These are phyloP conservation scores for Annona squamosa DNA, from an alignment of 164 flowering plant genomes.

Conservation along the genomic window DNA sequence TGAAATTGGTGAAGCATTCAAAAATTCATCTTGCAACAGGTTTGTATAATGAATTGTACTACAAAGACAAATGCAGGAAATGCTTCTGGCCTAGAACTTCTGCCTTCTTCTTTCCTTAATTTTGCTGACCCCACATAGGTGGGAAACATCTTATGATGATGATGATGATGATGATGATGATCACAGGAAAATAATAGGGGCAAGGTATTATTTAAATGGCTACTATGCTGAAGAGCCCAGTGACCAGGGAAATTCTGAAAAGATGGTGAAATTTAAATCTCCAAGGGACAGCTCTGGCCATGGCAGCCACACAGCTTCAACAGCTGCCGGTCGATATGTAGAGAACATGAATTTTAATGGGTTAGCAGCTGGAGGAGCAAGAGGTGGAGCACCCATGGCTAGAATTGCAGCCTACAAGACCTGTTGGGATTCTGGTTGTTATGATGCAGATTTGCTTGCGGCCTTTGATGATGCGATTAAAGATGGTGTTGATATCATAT, in stretches of 20 bases:
- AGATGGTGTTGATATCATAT: conserved; percentile 69
- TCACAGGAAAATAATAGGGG: conserved; percentile 73
- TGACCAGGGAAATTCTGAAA: conserved; percentile 5
- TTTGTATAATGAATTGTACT: conserved; percentile 15
- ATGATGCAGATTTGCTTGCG: conserved; percentile 69
- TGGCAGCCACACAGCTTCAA: conserved; percentile 89
- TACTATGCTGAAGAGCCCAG: conserved; percentile 50
- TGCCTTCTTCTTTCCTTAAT: conserved; percentile 3
- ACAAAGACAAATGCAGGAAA: background rate
- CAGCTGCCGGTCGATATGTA: conserved; percentile 72
- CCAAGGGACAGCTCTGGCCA: conserved; percentile 78
- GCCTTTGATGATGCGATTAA: conserved; percentile 82
- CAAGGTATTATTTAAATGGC: conserved; percentile 60
- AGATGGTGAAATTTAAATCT: conserved; percentile 39
- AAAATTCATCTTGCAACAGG: conserved; percentile 78
- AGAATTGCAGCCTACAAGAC: conserved; percentile 76
- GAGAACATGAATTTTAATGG: conserved; percentile 52
- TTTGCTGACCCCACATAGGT: background rate
- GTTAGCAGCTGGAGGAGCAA: conserved; percentile 65
- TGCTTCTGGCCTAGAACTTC: background rate
- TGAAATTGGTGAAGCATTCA: conserved; percentile 66
- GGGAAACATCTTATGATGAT: too few relatives aligned
- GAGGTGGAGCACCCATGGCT: conserved; percentile 84
- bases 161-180: too few relatives aligned
- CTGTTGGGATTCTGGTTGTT: conserved; percentile 81